These are phyloP conservation scores for Wickerhamiella kurtzmanii DNA, from an alignment of 805 yeast species.

Conservation along the genomic window DNA sequence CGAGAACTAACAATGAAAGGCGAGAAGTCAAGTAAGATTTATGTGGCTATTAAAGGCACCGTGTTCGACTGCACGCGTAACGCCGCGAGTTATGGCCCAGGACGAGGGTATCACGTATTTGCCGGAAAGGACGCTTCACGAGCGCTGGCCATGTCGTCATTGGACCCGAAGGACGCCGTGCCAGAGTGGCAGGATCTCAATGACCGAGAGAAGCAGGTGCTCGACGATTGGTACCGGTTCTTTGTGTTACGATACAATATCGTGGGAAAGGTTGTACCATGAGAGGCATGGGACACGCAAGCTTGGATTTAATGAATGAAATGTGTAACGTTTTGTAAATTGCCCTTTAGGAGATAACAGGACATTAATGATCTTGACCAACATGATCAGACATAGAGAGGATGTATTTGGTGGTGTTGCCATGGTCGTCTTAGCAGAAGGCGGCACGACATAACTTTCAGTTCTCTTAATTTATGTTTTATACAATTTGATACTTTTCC, in stretches of 20 bases:
- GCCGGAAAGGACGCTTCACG: conserved; percentile 70
- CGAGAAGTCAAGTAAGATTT: conserved; percentile 34
- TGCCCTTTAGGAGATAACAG: too few species aligned
- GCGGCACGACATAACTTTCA: too few species aligned
- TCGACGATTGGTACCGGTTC: conserved; percentile 61
- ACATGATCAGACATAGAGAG: not conserved
- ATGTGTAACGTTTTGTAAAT: not conserved
- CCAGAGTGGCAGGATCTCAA: conserved; percentile 31
- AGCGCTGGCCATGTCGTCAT: conserved; percentile 56
- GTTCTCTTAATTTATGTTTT: too few species aligned
- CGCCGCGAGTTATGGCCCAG: conserved; percentile 58
- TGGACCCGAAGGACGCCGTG: conserved; percentile 39
- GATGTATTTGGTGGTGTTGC: too few species aligned
- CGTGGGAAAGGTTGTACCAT: conserved; percentile 26
- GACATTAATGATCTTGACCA: not conserved
- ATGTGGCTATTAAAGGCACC: conserved; percentile 62
- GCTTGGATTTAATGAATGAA: not conserved
- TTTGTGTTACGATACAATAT: conserved; percentile 44
- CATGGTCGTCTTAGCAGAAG: too few species aligned
- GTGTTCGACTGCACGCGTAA: conserved; percentile 69
- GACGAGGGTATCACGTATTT: conserved; percentile 54
- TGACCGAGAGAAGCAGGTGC: conserved; percentile 44
- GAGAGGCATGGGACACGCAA: too few species aligned
- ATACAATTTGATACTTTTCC: too few species aligned
- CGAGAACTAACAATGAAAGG: not conserved